Evolutionary conservation across 1,284 basidiomycete species (phyloP).

Genomic region (Schizophyllum commune): DNA sequence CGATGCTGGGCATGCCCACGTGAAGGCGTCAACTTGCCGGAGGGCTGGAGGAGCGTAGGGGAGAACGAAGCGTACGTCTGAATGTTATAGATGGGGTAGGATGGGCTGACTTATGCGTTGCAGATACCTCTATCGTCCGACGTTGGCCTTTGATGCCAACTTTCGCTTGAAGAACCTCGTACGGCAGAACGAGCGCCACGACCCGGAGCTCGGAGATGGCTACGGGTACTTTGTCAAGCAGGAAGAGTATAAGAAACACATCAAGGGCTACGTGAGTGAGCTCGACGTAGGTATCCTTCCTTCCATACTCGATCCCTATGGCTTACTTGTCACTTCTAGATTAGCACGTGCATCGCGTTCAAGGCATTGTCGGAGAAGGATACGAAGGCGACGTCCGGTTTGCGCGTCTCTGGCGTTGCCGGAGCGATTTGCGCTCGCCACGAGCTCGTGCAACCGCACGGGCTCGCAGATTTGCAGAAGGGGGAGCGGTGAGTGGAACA

Average conservation of each 20-base stretch:
- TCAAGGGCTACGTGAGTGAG: conserved; percentile 4
- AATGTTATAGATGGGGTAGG: no score
- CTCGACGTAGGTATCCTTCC: conserved; percentile 6
- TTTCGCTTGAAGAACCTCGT: conserved; percentile 13
- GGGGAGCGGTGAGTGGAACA: conserved; percentile 13
- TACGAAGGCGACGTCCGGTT: conserved; percentile 9
- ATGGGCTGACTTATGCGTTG: no score
- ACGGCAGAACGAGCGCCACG: conserved; percentile 7
- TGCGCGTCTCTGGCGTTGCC: conserved; percentile 10
- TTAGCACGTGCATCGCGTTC: conserved; percentile 11
- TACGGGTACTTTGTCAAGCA: conserved; percentile 21
- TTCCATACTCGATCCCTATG: no score
- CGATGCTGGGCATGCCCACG: conserved; percentile 7
- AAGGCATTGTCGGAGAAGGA: conserved; percentile 11
- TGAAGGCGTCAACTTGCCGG: conserved; percentile 3
- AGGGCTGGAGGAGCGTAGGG: conserved; percentile 1
- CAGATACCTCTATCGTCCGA: conserved; percentile 13
- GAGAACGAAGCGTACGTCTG: conserved; percentile 4
- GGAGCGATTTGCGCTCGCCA: conserved; percentile 8
- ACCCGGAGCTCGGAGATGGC: conserved; percentile 18
- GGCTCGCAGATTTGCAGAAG: conserved; percentile 13
- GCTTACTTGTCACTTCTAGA: background rate
- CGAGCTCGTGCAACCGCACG: conserved; percentile 6
- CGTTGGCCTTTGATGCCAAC: conserved; percentile 13
- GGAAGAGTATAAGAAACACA: conserved; percentile 13